Evolutionary conservation across 2,329 filamentous ascomycete genomes (phyloP), one percentile per base, ranked within the genome.

Genomic region (Westerdykella ornata): DNA sequence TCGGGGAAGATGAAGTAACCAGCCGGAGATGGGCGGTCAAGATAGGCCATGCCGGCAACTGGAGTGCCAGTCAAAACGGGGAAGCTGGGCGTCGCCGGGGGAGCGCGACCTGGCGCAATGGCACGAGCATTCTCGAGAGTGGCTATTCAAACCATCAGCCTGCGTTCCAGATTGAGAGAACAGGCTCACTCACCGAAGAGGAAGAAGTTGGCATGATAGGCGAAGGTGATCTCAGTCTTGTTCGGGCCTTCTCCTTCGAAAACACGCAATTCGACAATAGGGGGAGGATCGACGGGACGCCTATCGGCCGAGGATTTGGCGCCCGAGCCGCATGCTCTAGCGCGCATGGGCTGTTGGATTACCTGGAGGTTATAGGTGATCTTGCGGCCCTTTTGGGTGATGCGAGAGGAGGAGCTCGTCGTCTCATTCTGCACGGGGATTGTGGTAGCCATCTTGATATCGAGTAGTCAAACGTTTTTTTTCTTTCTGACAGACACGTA

Each of bases 1-100:
- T 98, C 92, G 3, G 92, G 92, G 64, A 98, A 98, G 65, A 98
- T 86, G 68, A 98, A 98, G 67, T 97, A 98, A 41, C 89, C 92
- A 13, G 80, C 80, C 15, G 78, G 78, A 2, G 65, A 69, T 1
- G 92, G 92, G 34, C 90, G 84, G 63, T 97, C 90, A 38, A 98
- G 77, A 62, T 97, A 96, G 17, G 90, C 89, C 77, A 96, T 94
- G 43, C 90, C 92, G 14, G 90, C 92, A 12, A 95, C 90, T 0
- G 89, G 88, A 55, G 94, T 90, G 50, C 92, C 92, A 0, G 90
- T 97, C 53, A 98, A 72, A 17, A 97, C 89, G 0, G 92, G 85
- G 33, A 84, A 82, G 43, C 81, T 82, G 37, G 80, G 78, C 9
- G 84, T 78, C n/a, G 80, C 20, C 5, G 63, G 41, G 75, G 76